Conservation (phyloP, 179 eudicot species). For the Vitellaria paradoxa region DNA sequence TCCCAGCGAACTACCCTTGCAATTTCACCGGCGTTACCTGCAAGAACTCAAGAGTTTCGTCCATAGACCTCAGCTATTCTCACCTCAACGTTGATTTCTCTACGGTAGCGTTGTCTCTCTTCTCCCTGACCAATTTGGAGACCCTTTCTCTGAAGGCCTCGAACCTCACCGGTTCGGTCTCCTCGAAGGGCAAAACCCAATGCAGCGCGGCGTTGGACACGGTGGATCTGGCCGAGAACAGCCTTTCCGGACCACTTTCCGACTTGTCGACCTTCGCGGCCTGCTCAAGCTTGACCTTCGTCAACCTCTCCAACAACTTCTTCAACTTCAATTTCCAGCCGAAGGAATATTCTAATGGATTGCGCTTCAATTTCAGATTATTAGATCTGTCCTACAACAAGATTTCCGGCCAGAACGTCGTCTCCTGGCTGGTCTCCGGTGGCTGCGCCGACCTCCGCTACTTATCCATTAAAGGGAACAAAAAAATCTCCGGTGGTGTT, state of each 20-base stretch:
- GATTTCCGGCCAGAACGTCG: conserved; percentile 37
- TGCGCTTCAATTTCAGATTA: conserved; percentile 17
- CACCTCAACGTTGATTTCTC: conserved; percentile 40
- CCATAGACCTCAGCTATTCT: conserved; percentile 42
- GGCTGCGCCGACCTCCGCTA: conserved; percentile 42
- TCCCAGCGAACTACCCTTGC: conserved; percentile 42
- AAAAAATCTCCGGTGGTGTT: conserved; percentile 50
- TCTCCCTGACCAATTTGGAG: conserved; percentile 36
- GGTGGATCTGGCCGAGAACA: conserved; percentile 64
- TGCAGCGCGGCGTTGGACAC: conserved; percentile 24
- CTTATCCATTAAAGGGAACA: conserved; percentile 58
- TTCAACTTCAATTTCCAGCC: conserved; percentile 29
- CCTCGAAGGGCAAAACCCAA: conserved; percentile 34
- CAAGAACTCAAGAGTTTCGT: conserved; percentile 39
- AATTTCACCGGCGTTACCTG: conserved; percentile 60
- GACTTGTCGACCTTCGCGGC: conserved; percentile 39
- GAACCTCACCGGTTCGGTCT: conserved; percentile 52
- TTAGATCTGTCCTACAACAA: conserved; percentile 68
- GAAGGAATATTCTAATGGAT: conserved; percentile 20
- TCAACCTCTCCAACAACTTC: conserved; percentile 63
- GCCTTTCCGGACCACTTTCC: conserved; percentile 44
- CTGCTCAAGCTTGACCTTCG: conserved; percentile 41
- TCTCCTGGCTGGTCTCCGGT: conserved; percentile 54
- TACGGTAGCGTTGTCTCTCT: conserved; percentile 34
- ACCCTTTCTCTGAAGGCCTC: conserved; percentile 38